These are phyloP conservation scores for Acanthamoeba castellanii DNA, from an alignment of 208 protist genomes.

Conservation along the genomic window DNA sequence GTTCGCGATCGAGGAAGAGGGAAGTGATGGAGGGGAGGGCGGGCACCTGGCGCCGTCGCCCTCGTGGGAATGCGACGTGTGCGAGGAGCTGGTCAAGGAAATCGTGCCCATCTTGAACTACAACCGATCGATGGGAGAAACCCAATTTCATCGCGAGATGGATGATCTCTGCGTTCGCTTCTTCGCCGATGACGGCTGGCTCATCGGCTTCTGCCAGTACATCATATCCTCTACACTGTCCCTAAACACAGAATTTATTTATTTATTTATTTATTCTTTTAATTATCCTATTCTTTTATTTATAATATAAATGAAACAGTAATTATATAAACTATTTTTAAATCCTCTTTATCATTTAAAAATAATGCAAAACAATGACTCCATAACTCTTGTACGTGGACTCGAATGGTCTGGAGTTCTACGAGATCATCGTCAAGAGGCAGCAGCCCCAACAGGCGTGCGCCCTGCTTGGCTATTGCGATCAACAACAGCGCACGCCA, in stretches of 20 bases:
- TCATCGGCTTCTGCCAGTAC: slow-evolving; percentile 28
- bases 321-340: no score
- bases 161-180: not conserved
- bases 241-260: not conserved
- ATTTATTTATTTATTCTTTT: not conserved
- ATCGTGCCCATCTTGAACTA: slow-evolving; percentile 25
- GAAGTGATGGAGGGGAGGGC: not conserved
- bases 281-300: not conserved
- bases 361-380: not conserved
- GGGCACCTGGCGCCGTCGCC: not conserved
- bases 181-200: not conserved
- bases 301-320: no score
- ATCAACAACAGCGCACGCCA: not conserved
- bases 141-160: not conserved
- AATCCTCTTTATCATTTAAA: no score
- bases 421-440: slow-evolving; percentile 27
- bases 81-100: not conserved
- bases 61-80: slow-evolving; percentile 14
- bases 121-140: not conserved
- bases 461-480: not conserved
- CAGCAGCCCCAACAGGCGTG: slow-evolving; percentile 10
- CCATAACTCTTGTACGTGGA: not conserved
- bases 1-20: not conserved
- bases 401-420: not conserved
- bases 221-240: not conserved